Base-by-base conservation (phyloP, 331 rosid species). In the Stylosanthes scabra region DNA sequence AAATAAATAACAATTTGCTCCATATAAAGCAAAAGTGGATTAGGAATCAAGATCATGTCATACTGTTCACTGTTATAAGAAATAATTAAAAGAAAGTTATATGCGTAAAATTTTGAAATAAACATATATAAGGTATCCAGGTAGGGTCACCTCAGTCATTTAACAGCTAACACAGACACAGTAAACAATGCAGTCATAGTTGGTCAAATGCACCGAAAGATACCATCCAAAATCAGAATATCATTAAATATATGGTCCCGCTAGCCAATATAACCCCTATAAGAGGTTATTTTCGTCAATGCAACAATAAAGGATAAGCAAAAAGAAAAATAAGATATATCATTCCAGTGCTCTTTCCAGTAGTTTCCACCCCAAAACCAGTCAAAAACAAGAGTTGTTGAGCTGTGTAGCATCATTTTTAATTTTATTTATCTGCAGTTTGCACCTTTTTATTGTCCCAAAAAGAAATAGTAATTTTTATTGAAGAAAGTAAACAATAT, bases 201-300 rank as follows among this genome's bases (percentile, higher is more conserved):
- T 14, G 56, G 72, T 64, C 79, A 74, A 74, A 65, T 44, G 44
- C 75, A 73, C 75, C 55, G 20, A 71, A 73, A 60, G 75, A 16
- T 31, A 15, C 80, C 74, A 44, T 67, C 81, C 74, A 75, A 80
- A 76, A 71, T 78, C 56, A 79, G 64, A 63, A 2, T 28, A n/a
- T 51, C 54, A 51, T 34, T 46, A 34, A 12, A 16, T n/a, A 45
- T 27, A 44, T 25, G 51, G 11, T 16, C 61, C 72, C 66, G 54
- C 58, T 67, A 13, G 25, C 25, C 25, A 20, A 20, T 20, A 20
- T 13, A 54, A 70, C 67, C 11, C 49, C 6, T 55, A 34, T 34
- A 16, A 66, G 71, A 77, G n/a, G n/a, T n/a, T n/a, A n/a, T n/a
- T n/a, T n/a, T n/a, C n/a, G 87, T 71, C 79, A 76, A 37, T 58